Base-by-base conservation (phyloP, 352 stramenopile species). In the Phytophthora nicotianae region DNA sequence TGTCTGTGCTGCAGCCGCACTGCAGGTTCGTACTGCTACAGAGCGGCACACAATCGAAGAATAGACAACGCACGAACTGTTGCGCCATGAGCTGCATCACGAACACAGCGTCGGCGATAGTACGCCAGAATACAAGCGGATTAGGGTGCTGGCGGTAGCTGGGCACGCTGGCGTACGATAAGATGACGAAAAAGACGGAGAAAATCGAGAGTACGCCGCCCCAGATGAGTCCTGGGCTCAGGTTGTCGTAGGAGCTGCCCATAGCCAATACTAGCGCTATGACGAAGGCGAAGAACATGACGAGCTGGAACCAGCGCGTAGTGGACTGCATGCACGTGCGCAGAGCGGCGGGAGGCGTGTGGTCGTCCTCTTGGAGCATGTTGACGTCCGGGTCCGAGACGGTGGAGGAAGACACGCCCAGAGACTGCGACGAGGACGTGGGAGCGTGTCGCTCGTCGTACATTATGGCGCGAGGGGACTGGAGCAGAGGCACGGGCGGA, bases 51-150 rank as follows among this genome's bases (percentile, higher is more conserved):
- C 87, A 96, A 66, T 91, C 70, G 62, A 83, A 92, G 64, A 89
- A 92, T 35, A 93, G 55, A 49, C 81, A 91, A 41, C 85, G 81
- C 57, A 86, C 72, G 62, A 94, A 94, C 57, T 93, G 84, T 59
- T 95, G 83, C 47, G 81, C 75, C 50, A 95, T 62, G 2, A 96
- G 65, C 62, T 93, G 86, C 29, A 93, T 62, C 60, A 94, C 86
- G 62, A 95, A 95, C 17, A 93, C 73, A 16, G 80, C 79, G 66
- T 96, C 88, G 20, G 83, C 83, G 60, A 96, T 94, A 14, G 86
- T 91, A 46, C 86, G 83, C 84, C 85, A 96, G 60, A 96, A 96
- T 23, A 96, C 85, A 47, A 96, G 82, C 62, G 88, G 86, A 50
- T 96, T 96, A 23, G 88, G 88, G 54, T 96, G 88, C 58, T 94